Percentiles rank a stretch among this genome's conserved stretches.
These are phyloP conservation scores for Fusarium coicis DNA, from an alignment of 2,329 filamentous ascomycete species.

Conservation along the genomic window DNA sequence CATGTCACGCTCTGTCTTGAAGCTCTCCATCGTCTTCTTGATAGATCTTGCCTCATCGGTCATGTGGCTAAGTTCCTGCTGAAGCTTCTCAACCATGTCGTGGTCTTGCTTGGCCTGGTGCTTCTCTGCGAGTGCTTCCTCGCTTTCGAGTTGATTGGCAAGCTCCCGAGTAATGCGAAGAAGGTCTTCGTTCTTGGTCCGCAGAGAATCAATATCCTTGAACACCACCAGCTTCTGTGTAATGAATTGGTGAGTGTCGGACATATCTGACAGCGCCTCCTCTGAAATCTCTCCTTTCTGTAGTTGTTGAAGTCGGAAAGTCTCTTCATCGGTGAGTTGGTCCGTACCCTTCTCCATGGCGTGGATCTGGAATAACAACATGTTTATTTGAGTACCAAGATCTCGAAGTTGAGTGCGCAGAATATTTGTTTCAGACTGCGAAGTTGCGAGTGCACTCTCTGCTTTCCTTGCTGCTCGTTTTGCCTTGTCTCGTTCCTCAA, in stretches of 20 bases:
- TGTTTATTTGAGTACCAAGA: conserved; percentile 88
- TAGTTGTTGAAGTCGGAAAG: conserved; percentile 79
- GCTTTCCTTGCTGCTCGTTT: conserved; percentile 83
- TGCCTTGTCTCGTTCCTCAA: conserved; percentile 81
- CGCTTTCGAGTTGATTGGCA: conserved; percentile 89
- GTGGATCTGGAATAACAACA: conserved; percentile 88
- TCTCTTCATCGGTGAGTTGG: conserved; percentile 76
- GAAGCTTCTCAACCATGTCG: conserved; percentile 77
- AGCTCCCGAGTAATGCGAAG: conserved; percentile 85
- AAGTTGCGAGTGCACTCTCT: conserved; percentile 74
- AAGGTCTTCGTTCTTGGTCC: conserved; percentile 87
- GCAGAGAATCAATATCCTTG: conserved; percentile 84
- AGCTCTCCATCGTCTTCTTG: conserved; percentile 86
- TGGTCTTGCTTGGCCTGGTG: conserved; percentile 71
- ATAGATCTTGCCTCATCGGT: conserved; percentile 88
- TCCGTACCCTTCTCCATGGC: conserved; percentile 82
- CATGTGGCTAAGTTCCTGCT: conserved; percentile 77
- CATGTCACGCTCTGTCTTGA: conserved; percentile 96
- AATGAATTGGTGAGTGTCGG: conserved; percentile 88
- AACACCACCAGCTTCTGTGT: conserved; percentile 90
- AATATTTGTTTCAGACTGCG: conserved; percentile 78
- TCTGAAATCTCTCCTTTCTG: conserved; percentile 80
- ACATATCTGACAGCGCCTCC: conserved; percentile 76
- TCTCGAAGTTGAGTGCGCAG: conserved; percentile 89
- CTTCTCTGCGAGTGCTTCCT: conserved; percentile 79